Evolutionary conservation across 345 rosid genomes (phyloP).

Genomic region (Citrus hindsii): DNA sequence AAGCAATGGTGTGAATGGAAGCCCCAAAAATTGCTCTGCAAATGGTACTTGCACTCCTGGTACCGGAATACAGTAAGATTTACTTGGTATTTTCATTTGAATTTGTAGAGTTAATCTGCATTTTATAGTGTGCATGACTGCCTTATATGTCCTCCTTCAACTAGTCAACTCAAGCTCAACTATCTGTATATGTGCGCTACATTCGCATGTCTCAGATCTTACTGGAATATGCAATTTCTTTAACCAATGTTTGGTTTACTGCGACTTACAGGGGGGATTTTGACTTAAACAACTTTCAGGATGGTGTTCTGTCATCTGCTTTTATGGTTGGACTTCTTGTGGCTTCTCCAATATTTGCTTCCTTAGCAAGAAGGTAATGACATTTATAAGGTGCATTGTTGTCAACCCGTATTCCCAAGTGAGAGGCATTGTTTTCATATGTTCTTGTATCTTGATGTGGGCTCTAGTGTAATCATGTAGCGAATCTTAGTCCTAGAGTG

Average conservation of each 20-base stretch:
- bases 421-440: background rate
- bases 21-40: conserved; percentile 52
- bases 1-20: conserved; percentile 96
- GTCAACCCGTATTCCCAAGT: background rate
- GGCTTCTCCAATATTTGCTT: conserved; percentile 91
- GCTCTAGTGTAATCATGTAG: background rate
- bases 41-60: conserved; percentile 75
- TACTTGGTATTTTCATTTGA: conserved; percentile 8
- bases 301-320: conserved; percentile 90
- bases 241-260: background rate
- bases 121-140: background rate
- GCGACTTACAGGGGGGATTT: conserved; percentile 63
- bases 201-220: background rate
- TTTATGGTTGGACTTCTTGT: conserved; percentile 97
- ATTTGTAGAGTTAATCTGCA: background rate
- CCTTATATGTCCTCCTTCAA: background rate
- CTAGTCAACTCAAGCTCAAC: background rate
- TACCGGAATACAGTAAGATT: conserved; percentile 89
- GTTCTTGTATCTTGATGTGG: background rate
- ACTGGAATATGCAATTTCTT: background rate
- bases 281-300: conserved; percentile 78
- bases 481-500: background rate
- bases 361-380: conserved; percentile 72
- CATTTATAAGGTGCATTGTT: background rate
- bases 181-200: background rate